Conservation (phyloP, 768 basidiomycete genomes). For the Scleroderma citrinum region DNA sequence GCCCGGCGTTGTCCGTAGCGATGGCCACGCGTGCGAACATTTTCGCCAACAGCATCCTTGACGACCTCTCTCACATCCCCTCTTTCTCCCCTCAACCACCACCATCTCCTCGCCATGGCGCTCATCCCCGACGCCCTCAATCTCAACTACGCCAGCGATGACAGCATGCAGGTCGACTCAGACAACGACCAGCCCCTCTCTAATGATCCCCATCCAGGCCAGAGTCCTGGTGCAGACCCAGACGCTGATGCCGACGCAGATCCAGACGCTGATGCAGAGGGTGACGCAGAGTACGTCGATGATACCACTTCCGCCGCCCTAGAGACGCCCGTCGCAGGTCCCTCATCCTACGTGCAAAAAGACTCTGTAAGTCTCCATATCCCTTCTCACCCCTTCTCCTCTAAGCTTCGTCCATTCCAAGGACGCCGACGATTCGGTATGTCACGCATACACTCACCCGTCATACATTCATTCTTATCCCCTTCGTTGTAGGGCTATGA, state of each 20-base stretch:
- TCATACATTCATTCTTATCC: conserved; percentile 13
- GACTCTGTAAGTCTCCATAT: conserved; percentile 48
- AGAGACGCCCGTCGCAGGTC: conserved; percentile 32
- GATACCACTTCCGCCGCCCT: conserved; percentile 32
- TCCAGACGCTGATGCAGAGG: conserved; percentile 35
- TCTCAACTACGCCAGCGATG: conserved; percentile 46
- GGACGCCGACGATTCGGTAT: conserved; percentile 30
- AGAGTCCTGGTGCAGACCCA: conserved; percentile 53
- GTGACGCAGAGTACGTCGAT: conserved; percentile 37
- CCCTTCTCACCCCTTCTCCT: conserved; percentile 5
- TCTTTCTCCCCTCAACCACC: conserved; percentile 32
- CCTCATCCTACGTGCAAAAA: conserved; percentile 44
- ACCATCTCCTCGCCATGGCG: conserved; percentile 28
- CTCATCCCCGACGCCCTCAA: conserved; percentile 40
- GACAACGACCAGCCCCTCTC: conserved; percentile 35
- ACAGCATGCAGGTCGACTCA: conserved; percentile 72
- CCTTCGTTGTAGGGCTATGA: conserved; percentile 55
- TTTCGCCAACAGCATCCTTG: conserved; percentile 37
- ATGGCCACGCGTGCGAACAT: conserved; percentile 38
- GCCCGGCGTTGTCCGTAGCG: conserved; percentile 38
- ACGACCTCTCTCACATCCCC: conserved; percentile 30
- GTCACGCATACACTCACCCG: conserved; percentile 12
- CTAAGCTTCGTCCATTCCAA: conserved; percentile 8
- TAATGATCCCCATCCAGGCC: conserved; percentile 25
- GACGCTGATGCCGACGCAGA: conserved; percentile 62